Base-by-base conservation (phyloP, 2,329 filamentous ascomycete genomes). In the Colletotrichum navitas region DNA sequence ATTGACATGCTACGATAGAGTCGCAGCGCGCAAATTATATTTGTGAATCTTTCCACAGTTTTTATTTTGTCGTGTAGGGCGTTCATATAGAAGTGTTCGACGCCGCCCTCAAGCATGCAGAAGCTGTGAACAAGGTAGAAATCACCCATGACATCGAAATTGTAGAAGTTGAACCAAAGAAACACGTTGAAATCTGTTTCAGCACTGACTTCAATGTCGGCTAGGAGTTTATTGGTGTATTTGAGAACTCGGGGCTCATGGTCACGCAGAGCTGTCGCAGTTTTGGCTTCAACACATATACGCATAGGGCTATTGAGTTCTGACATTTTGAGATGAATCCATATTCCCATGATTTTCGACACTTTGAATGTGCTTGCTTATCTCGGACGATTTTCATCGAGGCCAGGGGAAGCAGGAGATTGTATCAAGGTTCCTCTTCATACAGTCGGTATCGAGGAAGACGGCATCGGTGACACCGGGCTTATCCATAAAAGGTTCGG, bases 121-220 rank as follows among this genome's bases (percentile, higher is more conserved):
- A 81, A 83, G 11, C 76, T 74, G 18, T 78, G 76, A 1, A 79
- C 80, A 58, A 83, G 83, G 7, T 79, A 82, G 26, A 84, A 76
- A 55, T 83, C 79, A 3, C 80, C 81, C 82, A 83, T 83, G 11
- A 83, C 77, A 26, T 83, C 82, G 52, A 82, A 82, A 8, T 77
- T 77, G 63, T 79, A 80, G 66, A 80, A 80, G 64, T 78, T 79
- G 66, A 80, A 79, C 77, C 78, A 80, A 5, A 75, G 66, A 0
- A 78, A 74, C 4, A 75, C 76, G 54, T 84, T 75, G 16, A 82
- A 64, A 0, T 14, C 21, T 5, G 52, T 36, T 24, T 52, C 43
- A 1, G 66, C 52, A 34, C 43, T 43, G 24, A 43, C 41, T 26
- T 51, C 52, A 43, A 81, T 74, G 21, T 75, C 66, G 12, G 73